Evolutionary conservation across 139 green algal species (phyloP).

Genomic region (Tetradesmus obliquus): DNA sequence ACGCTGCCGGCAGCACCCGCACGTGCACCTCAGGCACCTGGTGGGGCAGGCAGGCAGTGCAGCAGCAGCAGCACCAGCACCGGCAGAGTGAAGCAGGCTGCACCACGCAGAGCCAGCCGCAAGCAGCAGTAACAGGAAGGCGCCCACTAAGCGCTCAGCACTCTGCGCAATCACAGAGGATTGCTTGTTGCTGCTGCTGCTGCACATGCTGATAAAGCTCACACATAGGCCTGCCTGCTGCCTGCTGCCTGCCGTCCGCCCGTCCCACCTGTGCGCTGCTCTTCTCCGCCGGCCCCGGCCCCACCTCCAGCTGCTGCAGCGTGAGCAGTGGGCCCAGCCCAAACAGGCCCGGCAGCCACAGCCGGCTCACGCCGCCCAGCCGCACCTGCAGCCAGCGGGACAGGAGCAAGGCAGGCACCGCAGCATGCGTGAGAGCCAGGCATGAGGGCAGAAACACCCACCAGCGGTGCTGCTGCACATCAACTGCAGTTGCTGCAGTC

Average conservation of each 20-base stretch:
- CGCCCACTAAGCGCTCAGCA: no score
- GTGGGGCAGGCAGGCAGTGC: not conserved
- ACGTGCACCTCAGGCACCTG: slow-evolving; percentile 33
- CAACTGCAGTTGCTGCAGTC: no score
- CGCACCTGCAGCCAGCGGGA: slow-evolving; percentile 7
- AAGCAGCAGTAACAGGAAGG: no score
- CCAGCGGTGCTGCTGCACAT: no score
- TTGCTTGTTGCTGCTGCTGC: no score
- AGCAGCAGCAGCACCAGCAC: not conserved
- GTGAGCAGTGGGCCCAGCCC: slow-evolving; percentile 48
- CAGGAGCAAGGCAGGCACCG: not conserved
- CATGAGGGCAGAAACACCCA: not conserved
- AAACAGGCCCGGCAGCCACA: slow-evolving; percentile 51
- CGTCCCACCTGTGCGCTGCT: slow-evolving; percentile 40
- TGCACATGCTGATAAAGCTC: not conserved
- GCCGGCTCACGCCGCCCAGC: not conserved
- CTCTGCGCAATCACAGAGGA: no score
- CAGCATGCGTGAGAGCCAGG: not conserved
- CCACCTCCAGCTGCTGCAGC: slow-evolving; percentile 48
- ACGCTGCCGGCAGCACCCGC: slow-evolving; percentile 15
- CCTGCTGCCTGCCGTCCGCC: not conserved
- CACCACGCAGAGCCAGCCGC: no score
- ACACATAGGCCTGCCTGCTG: no score
- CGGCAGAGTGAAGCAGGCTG: not conserved
- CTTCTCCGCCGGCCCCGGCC: slow-evolving; percentile 50